These are phyloP conservation scores for Sanghuangporus baumii DNA, from an alignment of 1,284 basidiomycete genomes.

Conservation along the genomic window DNA sequence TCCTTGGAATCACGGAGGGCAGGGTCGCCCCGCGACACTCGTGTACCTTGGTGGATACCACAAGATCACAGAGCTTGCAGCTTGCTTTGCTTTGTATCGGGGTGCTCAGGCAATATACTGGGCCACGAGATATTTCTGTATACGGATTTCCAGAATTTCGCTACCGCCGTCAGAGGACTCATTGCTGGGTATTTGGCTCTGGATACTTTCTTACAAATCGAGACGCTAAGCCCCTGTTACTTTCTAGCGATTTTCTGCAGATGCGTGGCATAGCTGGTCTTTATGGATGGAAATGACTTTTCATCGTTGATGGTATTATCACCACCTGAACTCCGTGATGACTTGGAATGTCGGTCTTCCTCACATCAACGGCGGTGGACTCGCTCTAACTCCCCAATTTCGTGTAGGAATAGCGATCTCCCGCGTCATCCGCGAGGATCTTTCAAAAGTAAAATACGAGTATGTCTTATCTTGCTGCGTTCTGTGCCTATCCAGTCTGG, in stretches of 20 bases:
- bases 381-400: neutral
- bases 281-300: constrained; percentile 38
- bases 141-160: constrained; percentile 23
- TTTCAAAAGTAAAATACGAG: too few relatives aligned
- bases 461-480: too few relatives aligned
- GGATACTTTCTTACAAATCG: neutral
- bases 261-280: constrained; percentile 30
- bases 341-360: constrained; percentile 26
- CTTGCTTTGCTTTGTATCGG: constrained; percentile 35
- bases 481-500: too few relatives aligned
- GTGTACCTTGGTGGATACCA: constrained; percentile 36
- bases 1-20: constrained; percentile 36
- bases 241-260: constrained; percentile 29
- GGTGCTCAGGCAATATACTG: constrained; percentile 24
- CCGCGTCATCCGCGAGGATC: too few relatives aligned
- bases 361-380: neutral
- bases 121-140: neutral
- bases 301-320: constrained; percentile 33
- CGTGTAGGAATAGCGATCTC: constrained; percentile 17
- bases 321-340: constrained; percentile 27
- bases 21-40: constrained; percentile 33
- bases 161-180: constrained; percentile 33
- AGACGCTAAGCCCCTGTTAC: neutral
- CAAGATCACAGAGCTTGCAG: constrained; percentile 33
- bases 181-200: constrained; percentile 24